Conservation (phyloP, 2,329 filamentous ascomycete species). For the Alternaria tenuissima region DNA sequence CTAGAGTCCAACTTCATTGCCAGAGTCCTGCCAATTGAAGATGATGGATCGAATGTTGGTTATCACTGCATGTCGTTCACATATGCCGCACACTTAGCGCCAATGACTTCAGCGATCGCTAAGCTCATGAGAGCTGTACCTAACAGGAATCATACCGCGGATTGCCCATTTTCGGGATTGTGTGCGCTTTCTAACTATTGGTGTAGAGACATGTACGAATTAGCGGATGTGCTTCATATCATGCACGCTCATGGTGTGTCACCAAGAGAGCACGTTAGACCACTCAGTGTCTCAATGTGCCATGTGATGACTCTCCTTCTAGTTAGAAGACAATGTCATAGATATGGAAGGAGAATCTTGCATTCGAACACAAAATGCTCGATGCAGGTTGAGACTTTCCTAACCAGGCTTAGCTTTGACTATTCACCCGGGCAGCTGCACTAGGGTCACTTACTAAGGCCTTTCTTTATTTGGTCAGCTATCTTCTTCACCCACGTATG, state of each 20-base stretch:
- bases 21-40: not conserved
- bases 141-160: not conserved
- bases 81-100: not conserved
- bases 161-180: not conserved
- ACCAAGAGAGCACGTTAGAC: not conserved
- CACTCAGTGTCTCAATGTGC: not conserved
- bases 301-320: not conserved
- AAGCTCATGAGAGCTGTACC: not conserved
- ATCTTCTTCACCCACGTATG: not conserved
- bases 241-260: not conserved
- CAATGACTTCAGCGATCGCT: not conserved
- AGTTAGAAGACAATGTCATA: no score
- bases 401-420: not conserved
- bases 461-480: not conserved
- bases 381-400: slow-evolving; percentile 2
- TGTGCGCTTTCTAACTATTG: not conserved
- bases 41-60: not conserved
- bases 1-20: not conserved
- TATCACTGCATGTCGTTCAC: not conserved
- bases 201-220: not conserved
- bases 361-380: not conserved
- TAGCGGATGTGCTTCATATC: not conserved
- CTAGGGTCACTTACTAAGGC: not conserved
- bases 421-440: not conserved
- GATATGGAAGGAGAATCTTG: not conserved